Percentiles rank a stretch among this genome's conserved stretches.
Evolutionary conservation across 306 rosid species (phyloP).

Genomic region (Astragalus membranaceus): DNA sequence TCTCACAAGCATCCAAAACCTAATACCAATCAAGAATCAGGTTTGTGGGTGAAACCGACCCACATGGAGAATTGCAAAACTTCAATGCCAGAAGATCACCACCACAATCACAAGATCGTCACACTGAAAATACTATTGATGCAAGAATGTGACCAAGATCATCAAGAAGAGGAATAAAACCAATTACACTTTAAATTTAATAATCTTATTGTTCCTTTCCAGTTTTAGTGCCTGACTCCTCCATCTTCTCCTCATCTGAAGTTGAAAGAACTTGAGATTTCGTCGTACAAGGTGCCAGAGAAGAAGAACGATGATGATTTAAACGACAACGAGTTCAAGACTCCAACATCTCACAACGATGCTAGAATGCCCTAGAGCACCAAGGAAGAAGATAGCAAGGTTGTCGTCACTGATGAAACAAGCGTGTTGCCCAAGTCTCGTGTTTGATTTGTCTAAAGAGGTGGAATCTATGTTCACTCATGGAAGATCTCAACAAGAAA

Average conservation of each 20-base stretch:
- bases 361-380: slow-evolving; percentile 58
- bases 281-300: neutral
- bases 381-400: slow-evolving; percentile 34
- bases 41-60: slow-evolving; percentile 16
- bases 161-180: neutral
- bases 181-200: too few species aligned
- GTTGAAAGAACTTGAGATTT: too few species aligned
- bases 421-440: neutral
- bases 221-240: too few species aligned
- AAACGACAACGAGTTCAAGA: slow-evolving; percentile 37
- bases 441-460: slow-evolving; percentile 32
- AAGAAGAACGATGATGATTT: neutral
- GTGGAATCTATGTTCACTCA: slow-evolving; percentile 13
- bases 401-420: neutral
- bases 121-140: neutral
- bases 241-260: too few species aligned
- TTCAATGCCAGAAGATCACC: neutral
- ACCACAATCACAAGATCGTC: too few species aligned
- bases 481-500: slow-evolving; percentile 26
- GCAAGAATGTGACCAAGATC: neutral
- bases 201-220: too few species aligned
- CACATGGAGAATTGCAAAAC: neutral
- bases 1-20: slow-evolving; percentile 33
- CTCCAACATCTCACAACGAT: slow-evolving; percentile 51
- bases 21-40: slow-evolving; percentile 4